phyloP scores from a whole-genome alignment of 352 stramenopile genomes.

The Phytopythium mirpurense region DNA sequence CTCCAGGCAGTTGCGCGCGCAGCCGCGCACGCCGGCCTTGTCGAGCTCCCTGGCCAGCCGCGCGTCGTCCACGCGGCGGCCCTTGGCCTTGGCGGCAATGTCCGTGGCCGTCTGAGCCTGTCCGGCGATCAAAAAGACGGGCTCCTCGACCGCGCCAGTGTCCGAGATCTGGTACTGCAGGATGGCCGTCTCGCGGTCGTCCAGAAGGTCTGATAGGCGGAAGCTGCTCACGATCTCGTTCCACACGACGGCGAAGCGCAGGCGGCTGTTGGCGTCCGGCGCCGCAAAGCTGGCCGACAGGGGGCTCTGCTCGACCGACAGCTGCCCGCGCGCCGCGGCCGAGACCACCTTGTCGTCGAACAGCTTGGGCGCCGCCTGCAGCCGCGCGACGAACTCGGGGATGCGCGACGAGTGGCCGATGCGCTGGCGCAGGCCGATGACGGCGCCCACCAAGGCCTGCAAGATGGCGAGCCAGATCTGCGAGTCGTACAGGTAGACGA shows the following conservation, averaged over 20 bases:
- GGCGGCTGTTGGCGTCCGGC: conserved; percentile 67
- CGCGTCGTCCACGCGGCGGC: conserved; percentile 46
- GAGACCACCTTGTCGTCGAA: conserved; percentile 84
- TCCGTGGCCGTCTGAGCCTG: conserved; percentile 68
- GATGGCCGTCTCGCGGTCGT: conserved; percentile 84
- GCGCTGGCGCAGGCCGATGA: conserved; percentile 74
- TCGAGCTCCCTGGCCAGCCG: conserved; percentile 67
- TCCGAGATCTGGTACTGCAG: conserved; percentile 88
- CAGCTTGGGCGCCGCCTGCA: conserved; percentile 54
- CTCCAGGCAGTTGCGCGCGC: conserved; percentile 73
- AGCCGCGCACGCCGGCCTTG: conserved; percentile 67
- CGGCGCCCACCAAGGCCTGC: conserved; percentile 66
- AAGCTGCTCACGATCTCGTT: conserved; percentile 90
- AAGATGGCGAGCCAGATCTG: conserved; percentile 87
- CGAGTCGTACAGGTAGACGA: conserved; percentile 86
- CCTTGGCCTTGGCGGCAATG: conserved; percentile 55
- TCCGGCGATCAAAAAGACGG: conserved; percentile 83
- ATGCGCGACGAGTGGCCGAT: conserved; percentile 81
- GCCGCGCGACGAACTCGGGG: conserved; percentile 60
- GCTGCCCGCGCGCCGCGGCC: conserved; percentile 51
- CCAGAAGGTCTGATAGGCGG: conserved; percentile 78
- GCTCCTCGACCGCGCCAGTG: conserved; percentile 72
- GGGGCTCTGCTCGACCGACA: conserved; percentile 56
- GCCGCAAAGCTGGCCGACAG: conserved; percentile 47
- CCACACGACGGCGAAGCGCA: conserved; percentile 86